Conservation (phyloP, 2,329 filamentous ascomycete genomes). For the Clarireedia monteithiana region DNA sequence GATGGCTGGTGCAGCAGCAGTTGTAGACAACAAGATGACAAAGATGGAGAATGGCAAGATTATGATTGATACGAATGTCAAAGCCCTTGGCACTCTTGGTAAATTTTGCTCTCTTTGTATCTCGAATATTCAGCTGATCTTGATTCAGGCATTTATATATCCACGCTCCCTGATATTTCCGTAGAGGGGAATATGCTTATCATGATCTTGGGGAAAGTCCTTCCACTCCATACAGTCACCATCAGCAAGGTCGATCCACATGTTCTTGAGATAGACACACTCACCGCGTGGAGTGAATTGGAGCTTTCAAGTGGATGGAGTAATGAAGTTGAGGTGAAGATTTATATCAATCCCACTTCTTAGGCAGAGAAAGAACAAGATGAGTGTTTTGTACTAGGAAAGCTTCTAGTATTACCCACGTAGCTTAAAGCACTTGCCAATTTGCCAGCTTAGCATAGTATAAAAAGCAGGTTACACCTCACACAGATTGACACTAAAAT, state of each 20-base stretch:
- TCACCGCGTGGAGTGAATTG: constrained; percentile 70
- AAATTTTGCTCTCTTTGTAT: constrained; percentile 23
- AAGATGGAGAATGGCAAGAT: constrained; percentile 53
- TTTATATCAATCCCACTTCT: constrained; percentile 18
- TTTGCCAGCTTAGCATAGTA: too few species aligned
- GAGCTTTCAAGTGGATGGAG: constrained; percentile 64
- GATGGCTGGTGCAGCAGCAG: constrained; percentile 80
- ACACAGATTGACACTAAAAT: too few species aligned
- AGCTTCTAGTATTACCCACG: too few species aligned
- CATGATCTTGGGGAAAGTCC: constrained; percentile 61
- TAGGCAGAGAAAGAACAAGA: not conserved
- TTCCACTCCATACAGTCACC: constrained; percentile 59
- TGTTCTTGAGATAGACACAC: constrained; percentile 71
- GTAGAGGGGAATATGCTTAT: constrained; percentile 48
- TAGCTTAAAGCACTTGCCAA: too few species aligned
- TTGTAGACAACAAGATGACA: constrained; percentile 54
- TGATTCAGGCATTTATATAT: constrained; percentile 64
- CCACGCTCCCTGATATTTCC: constrained; percentile 43
- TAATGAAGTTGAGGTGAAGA: constrained; percentile 65
- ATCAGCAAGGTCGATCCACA: constrained; percentile 43
- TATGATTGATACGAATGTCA: constrained; percentile 60
- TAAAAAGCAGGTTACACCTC: not conserved
- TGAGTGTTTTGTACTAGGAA: too few species aligned
- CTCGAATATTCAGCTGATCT: too few species aligned
- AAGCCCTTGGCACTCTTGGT: constrained; percentile 72